Conservation (phyloP, 1,284 basidiomycete genomes). For the Leccinum subspadiceum region DNA sequence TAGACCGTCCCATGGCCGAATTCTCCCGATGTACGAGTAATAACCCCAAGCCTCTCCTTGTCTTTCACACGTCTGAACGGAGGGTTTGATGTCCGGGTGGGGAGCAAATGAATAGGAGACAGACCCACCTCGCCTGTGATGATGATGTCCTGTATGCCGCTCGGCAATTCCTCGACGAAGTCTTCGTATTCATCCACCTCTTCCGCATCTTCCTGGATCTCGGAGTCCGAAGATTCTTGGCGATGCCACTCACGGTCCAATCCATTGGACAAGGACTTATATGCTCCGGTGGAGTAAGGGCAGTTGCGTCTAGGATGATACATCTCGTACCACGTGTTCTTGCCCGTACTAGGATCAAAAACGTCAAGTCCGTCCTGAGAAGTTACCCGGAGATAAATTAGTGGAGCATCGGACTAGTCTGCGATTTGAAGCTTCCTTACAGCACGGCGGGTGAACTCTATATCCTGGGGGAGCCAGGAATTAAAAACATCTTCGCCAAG, state of each 20-base stretch:
- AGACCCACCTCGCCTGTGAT: constrained; percentile 45
- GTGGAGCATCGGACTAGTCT: neutral
- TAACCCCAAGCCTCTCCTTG: constrained; percentile 50
- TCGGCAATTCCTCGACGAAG: constrained; percentile 34
- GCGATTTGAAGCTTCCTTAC: constrained; percentile 29
- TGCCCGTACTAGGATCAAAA: constrained; percentile 37
- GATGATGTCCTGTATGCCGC: constrained; percentile 47
- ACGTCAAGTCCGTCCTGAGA: constrained; percentile 41
- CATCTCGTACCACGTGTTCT: constrained; percentile 42
- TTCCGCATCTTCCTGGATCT: constrained; percentile 24
- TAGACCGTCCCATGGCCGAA: constrained; percentile 50
- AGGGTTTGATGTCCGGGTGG: constrained; percentile 1
- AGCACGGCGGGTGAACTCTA: constrained; percentile 31
- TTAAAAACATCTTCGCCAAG: constrained; percentile 43
- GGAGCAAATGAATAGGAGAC: neutral
- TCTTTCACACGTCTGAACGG: constrained; percentile 37
- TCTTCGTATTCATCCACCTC: constrained; percentile 37
- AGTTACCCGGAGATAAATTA: constrained; percentile 16
- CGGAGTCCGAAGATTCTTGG: constrained; percentile 19
- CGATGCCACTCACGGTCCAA: constrained; percentile 26
- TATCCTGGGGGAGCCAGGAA: constrained; percentile 43
- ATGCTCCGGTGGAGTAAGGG: constrained; percentile 35
- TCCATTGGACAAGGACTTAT: constrained; percentile 30
- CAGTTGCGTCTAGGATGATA: constrained; percentile 35
- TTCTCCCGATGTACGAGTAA: constrained; percentile 42